A percentile compares a stretch with the other conserved stretches of the same genome.
These are phyloP conservation scores for Pichia kluyveri DNA, from an alignment of 805 yeast genomes.

Conservation along the genomic window DNA sequence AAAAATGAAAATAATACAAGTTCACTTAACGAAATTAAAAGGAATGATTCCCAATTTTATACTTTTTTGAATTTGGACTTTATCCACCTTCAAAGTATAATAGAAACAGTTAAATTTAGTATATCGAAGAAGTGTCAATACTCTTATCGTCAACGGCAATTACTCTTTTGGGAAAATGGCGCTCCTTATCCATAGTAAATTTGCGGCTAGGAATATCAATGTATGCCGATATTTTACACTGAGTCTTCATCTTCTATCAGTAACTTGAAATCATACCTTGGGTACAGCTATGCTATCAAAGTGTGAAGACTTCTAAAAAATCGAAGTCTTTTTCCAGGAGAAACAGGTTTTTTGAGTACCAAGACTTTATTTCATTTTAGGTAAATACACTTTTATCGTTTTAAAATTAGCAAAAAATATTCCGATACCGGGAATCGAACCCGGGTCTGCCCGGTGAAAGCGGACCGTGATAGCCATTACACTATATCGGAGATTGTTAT, in stretches of 20 bases:
- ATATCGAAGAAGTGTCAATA: neutral
- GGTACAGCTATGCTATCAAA: too few species aligned
- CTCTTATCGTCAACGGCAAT: neutral
- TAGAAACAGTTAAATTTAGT: neutral
- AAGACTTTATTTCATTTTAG: too few species aligned
- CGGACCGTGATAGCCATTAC: slow-evolving; percentile 84
- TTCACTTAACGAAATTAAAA: neutral
- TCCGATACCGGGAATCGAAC: slow-evolving; percentile 87
- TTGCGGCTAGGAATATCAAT: too few species aligned
- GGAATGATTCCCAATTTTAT: neutral
- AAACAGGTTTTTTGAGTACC: too few species aligned
- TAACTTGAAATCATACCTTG: too few species aligned
- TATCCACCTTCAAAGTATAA: too few species aligned
- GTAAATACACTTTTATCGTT: too few species aligned
- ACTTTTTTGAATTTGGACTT: neutral
- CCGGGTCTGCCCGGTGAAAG: slow-evolving; percentile 83
- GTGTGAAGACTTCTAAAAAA: too few species aligned
- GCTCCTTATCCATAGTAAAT: neutral
- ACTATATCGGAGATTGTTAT: slow-evolving; percentile 53
- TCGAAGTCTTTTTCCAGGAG: too few species aligned
- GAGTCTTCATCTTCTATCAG: too few species aligned
- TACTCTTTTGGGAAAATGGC: neutral
- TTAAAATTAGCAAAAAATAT: too few species aligned
- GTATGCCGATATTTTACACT: too few species aligned
- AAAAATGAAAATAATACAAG: neutral